These are phyloP conservation scores for Cyberlindnera galapagoensis DNA, from an alignment of 805 yeast species.

Conservation along the genomic window DNA sequence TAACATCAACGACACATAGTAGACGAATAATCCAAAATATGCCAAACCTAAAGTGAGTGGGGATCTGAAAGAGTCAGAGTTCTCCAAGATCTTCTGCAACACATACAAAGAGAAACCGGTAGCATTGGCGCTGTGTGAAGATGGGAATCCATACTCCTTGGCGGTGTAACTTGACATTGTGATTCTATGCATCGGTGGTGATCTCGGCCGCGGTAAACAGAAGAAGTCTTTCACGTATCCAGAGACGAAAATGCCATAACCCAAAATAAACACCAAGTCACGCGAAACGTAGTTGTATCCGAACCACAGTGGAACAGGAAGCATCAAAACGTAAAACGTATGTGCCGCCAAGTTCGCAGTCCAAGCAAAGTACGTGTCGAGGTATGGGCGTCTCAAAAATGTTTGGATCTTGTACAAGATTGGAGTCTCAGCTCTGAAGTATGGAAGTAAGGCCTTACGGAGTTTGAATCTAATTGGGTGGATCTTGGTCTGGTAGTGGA, in stretches of 20 bases:
- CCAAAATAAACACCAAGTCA: conserved; percentile 64
- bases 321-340: conserved; percentile 84
- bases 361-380: conserved; percentile 77
- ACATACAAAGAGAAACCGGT: conserved; percentile 61
- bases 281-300: conserved; percentile 54
- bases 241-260: conserved; percentile 51
- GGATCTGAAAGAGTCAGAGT: conserved; percentile 7
- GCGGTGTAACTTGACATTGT: conserved; percentile 89
- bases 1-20: conserved; percentile 57
- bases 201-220: conserved; percentile 86
- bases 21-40: conserved; percentile 28
- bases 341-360: conserved; percentile 90
- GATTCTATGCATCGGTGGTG: conserved; percentile 87
- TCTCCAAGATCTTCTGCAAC: conserved; percentile 14
- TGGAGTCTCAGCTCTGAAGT: conserved; percentile 60
- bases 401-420: conserved; percentile 52
- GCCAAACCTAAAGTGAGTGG: conserved; percentile 9
- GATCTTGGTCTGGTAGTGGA: conserved; percentile 58
- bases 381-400: conserved; percentile 35
- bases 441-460: conserved; percentile 48
- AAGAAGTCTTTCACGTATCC: conserved; percentile 79
- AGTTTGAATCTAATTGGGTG: conserved; percentile 46
- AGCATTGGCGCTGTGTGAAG: conserved; percentile 93
- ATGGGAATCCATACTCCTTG: conserved; percentile 91
- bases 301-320: conserved; percentile 82